phyloP scores from a whole-genome alignment of 768 basidiomycete genomes.

The Bullera alba region DNA sequence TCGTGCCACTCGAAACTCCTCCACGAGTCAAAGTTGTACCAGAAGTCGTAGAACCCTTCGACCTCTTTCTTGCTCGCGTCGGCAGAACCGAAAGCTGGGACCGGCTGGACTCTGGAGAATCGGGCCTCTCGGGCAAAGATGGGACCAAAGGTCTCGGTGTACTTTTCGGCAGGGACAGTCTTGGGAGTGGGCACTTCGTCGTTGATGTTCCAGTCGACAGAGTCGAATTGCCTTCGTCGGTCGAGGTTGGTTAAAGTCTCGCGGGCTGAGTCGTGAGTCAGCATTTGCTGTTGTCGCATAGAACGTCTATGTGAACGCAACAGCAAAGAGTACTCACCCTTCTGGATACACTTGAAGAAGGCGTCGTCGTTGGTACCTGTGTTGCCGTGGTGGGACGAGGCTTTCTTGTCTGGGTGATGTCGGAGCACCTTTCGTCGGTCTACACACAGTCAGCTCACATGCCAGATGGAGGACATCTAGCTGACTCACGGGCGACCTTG shows the following conservation, averaged over 20 bases:
- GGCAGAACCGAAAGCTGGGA: slow-evolving; percentile 66
- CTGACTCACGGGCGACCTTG: slow-evolving; percentile 79
- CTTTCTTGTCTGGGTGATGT: slow-evolving; percentile 97
- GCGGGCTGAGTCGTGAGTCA: slow-evolving; percentile 53
- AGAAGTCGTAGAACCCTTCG: slow-evolving; percentile 94
- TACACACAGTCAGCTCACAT: slow-evolving; percentile 41
- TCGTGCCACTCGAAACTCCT: slow-evolving; percentile 94
- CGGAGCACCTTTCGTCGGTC: slow-evolving; percentile 99
- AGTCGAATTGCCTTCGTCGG: slow-evolving; percentile 89
- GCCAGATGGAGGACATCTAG: not conserved
- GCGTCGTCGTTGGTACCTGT: slow-evolving; percentile 90
- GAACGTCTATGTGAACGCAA: not conserved
- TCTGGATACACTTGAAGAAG: slow-evolving; percentile 99
- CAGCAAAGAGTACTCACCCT: slow-evolving; percentile 48
- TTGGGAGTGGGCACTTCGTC: slow-evolving; percentile 57
- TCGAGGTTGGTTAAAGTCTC: slow-evolving; percentile 83
- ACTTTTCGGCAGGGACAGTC: slow-evolving; percentile 52
- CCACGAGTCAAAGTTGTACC: slow-evolving; percentile 99
- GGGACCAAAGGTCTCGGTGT: slow-evolving; percentile 68
- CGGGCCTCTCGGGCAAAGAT: slow-evolving; percentile 86
- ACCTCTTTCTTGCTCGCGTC: slow-evolving; percentile 73
- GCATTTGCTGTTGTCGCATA: not conserved
- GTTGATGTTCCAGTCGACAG: slow-evolving; percentile 78
- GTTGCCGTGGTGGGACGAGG: slow-evolving; percentile 51
- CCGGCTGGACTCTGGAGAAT: slow-evolving; percentile 78